These are phyloP conservation scores for Phoma sp. DNA, from an alignment of 2,329 filamentous ascomycete species.

Conservation along the genomic window DNA sequence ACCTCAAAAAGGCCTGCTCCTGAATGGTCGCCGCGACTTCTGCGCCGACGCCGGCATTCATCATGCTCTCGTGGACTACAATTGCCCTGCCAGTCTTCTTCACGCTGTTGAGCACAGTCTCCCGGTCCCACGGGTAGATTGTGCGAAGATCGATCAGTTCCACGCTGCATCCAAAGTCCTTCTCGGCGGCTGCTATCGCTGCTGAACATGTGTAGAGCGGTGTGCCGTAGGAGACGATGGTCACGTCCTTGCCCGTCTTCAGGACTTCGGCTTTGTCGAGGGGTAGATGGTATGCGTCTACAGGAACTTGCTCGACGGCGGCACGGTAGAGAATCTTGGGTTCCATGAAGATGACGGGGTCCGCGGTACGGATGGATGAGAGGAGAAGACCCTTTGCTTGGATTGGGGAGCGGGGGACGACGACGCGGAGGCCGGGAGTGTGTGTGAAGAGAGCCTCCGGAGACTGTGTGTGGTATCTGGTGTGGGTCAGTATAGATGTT, in stretches of 20 bases:
- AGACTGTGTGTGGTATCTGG: constrained; percentile 81
- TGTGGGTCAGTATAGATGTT: constrained; percentile 1
- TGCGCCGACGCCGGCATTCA: constrained; percentile 86
- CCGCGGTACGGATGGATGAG: constrained; percentile 75
- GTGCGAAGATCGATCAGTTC: constrained; percentile 90
- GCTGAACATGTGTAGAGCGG: constrained; percentile 83
- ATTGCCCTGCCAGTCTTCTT: constrained; percentile 85
- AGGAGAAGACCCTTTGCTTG: constrained; percentile 90
- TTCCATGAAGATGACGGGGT: constrained; percentile 92
- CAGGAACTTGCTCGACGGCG: constrained; percentile 88
- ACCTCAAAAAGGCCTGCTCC: constrained; percentile 79
- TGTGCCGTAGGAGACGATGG: constrained; percentile 86
- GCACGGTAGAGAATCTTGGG: constrained; percentile 92
- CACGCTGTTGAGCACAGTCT: constrained; percentile 80
- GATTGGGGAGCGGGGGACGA: constrained; percentile 82
- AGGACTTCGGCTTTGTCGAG: constrained; percentile 85
- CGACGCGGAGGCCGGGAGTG: constrained; percentile 81
- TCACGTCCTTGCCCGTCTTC: constrained; percentile 80
- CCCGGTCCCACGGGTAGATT: constrained; percentile 89
- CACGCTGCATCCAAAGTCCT: constrained; percentile 74
- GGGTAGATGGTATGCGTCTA: constrained; percentile 79
- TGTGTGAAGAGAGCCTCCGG: constrained; percentile 90
- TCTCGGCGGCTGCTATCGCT: constrained; percentile 78
- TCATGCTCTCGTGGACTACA: constrained; percentile 91
- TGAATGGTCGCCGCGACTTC: constrained; percentile 90